Conservation (phyloP, 2,329 filamentous ascomycete species). For the Claviceps fusiformis region DNA sequence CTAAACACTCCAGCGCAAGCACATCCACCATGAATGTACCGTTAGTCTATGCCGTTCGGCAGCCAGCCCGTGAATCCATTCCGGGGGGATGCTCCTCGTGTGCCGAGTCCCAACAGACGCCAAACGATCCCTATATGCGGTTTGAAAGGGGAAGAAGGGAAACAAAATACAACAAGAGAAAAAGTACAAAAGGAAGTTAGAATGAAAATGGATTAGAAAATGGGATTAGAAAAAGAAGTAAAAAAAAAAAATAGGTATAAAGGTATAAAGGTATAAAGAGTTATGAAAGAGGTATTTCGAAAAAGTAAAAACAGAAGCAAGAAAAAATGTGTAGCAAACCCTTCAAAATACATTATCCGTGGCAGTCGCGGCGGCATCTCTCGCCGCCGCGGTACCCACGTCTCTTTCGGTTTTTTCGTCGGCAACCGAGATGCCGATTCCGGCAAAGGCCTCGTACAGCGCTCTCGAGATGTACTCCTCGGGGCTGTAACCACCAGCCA, state of each 20-base stretch:
- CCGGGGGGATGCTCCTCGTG: too few species aligned
- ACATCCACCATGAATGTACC: too few species aligned
- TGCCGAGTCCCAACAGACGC: too few species aligned
- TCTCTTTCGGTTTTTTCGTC: constrained; percentile 49
- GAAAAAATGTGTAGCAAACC: neutral
- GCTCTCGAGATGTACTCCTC: constrained; percentile 70
- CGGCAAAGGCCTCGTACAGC: constrained; percentile 80
- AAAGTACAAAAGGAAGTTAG: too few species aligned
- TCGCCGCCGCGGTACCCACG: constrained; percentile 20
- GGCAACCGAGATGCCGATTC: constrained; percentile 72
- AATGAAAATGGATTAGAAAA: neutral
- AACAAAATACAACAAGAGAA: too few species aligned
- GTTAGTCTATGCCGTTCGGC: too few species aligned
- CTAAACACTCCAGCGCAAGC: too few species aligned
- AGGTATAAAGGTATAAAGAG: neutral
- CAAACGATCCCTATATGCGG: neutral
- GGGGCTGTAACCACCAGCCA: constrained; percentile 72
- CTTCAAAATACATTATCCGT: constrained; percentile 26
- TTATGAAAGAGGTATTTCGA: neutral
- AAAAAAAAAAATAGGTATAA: neutral
- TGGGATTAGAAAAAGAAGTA: neutral
- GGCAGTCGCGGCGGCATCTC: constrained; percentile 22
- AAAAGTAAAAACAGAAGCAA: neutral
- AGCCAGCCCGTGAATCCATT: too few species aligned
- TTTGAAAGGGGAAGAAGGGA: too few species aligned